Percentiles rank a stretch among this genome's conserved stretches.
Conservation (phyloP, 371 early-diverging fungal species). For the Zychaea mexicana region DNA sequence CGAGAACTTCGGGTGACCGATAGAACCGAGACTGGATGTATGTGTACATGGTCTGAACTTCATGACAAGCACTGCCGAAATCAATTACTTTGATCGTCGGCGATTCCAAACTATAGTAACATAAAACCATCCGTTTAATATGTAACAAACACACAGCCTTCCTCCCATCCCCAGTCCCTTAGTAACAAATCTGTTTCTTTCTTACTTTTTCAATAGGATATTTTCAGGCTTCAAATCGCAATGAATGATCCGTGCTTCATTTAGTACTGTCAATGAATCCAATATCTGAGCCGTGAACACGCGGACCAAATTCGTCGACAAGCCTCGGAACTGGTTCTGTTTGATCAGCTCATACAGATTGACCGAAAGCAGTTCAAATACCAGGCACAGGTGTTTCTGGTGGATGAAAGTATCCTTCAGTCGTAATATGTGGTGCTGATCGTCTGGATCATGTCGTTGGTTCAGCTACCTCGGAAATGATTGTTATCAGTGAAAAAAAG, state of each 20-base stretch:
- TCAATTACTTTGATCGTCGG: conserved; percentile 98
- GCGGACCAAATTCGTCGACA: conserved; percentile 86
- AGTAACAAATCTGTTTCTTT: too few relatives aligned
- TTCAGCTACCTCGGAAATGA: conserved; percentile 78
- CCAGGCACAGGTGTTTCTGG: conserved; percentile 93
- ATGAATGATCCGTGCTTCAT: conserved; percentile 92
- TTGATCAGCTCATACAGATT: conserved; percentile 98
- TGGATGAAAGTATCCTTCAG: conserved; percentile 93
- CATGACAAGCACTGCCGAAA: conserved; percentile 98
- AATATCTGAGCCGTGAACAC: conserved; percentile 85
- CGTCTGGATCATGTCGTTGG: conserved; percentile 74
- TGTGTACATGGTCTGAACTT: conserved; percentile 89
- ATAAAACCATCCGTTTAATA: neutral
- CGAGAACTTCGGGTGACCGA: conserved; percentile 95
- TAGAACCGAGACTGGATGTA: conserved; percentile 99
- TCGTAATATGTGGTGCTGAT: conserved; percentile 84
- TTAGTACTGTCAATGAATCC: conserved; percentile 84
- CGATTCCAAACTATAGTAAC: conserved; percentile 64
- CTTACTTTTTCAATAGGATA: conserved; percentile 83
- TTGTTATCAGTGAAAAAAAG: neutral
- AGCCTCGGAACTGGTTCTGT: conserved; percentile 94
- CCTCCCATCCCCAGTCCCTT: too few relatives aligned
- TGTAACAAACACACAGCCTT: conserved; percentile 1
- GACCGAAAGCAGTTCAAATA: conserved; percentile 92
- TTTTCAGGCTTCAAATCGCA: conserved; percentile 99